These are phyloP conservation scores for Trichomonas vaginalis DNA, from an alignment of 208 protist genomes.

Conservation along the genomic window DNA sequence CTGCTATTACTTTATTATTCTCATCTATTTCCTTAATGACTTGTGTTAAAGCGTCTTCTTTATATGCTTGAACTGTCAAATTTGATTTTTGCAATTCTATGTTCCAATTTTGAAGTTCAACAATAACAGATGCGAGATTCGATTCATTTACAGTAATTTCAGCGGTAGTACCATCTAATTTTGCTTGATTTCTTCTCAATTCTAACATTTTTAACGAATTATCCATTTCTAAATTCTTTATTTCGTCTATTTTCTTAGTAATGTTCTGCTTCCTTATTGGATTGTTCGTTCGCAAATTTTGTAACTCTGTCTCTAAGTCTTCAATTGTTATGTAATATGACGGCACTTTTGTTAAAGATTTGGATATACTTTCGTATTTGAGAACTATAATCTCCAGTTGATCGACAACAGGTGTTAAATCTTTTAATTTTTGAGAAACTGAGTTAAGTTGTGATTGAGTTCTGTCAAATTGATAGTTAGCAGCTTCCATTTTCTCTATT, in stretches of 20 bases:
- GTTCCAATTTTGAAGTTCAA: neutral
- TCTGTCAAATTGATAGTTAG: neutral
- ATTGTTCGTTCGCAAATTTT: neutral
- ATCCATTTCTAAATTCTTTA: neutral
- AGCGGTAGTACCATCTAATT: neutral
- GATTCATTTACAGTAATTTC: neutral
- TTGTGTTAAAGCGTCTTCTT: neutral
- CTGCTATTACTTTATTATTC: neutral
- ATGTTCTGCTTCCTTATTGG: neutral
- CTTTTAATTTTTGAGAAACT: neutral
- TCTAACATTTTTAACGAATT: neutral
- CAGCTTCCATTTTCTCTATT: neutral
- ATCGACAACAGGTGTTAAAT: neutral
- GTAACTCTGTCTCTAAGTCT: neutral
- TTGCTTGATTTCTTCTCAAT: neutral
- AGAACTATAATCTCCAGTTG: neutral
- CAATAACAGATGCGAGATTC: neutral
- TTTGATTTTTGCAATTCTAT: neutral
- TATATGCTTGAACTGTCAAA: neutral
- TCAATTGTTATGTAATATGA: neutral
- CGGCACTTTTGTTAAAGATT: neutral
- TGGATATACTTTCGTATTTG: neutral
- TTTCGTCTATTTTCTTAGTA: neutral
- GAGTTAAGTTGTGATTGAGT: neutral
- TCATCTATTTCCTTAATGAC: neutral